Conservation (phyloP, 495 filamentous ascomycete genomes). For the Trichodelitschia bisporula region DNA sequence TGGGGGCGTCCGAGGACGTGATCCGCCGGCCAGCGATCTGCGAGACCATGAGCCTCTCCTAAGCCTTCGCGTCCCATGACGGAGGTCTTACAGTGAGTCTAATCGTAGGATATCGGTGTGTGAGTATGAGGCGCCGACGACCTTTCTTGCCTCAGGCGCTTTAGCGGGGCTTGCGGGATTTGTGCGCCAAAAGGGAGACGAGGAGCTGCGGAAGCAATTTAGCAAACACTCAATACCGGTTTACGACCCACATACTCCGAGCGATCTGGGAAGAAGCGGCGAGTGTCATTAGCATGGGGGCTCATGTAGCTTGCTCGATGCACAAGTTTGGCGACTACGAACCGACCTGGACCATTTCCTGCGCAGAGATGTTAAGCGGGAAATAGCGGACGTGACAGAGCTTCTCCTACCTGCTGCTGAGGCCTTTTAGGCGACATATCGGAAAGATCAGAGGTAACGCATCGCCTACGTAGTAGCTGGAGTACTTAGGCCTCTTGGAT, state of each 20-base stretch:
- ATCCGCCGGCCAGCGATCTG: constrained; percentile 28
- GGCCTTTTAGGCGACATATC: constrained; percentile 14
- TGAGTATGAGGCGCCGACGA: constrained; percentile 91
- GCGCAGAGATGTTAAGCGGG: too few relatives aligned
- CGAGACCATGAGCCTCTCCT: too few relatives aligned
- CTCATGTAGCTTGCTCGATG: constrained; percentile 8
- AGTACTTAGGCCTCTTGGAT: too few relatives aligned
- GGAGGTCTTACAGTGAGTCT: constrained; percentile 35
- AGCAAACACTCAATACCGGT: too few relatives aligned
- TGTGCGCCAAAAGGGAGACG: constrained; percentile 78
- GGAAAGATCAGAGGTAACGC: too few relatives aligned
- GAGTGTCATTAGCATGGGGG: constrained; percentile 1
- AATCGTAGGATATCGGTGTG: constrained; percentile 85
- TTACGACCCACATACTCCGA: constrained; percentile 27
- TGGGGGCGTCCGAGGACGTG: constrained; percentile 38
- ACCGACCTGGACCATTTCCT: constrained; percentile 99
- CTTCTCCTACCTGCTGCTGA: constrained; percentile 7
- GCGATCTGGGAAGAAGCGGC: constrained; percentile 21
- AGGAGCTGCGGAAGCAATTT: constrained; percentile 32
- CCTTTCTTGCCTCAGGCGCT: constrained; percentile 40
- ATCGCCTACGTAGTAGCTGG: too few relatives aligned
- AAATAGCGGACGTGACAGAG: too few relatives aligned
- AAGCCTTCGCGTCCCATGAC: not conserved
- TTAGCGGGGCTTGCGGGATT: constrained; percentile 23
- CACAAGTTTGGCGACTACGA: constrained; percentile 21